A percentile compares a stretch with the other conserved stretches of the same genome.
phyloP scores from a whole-genome alignment of 106 monocot species.

The Amphibolis antarctica region DNA sequence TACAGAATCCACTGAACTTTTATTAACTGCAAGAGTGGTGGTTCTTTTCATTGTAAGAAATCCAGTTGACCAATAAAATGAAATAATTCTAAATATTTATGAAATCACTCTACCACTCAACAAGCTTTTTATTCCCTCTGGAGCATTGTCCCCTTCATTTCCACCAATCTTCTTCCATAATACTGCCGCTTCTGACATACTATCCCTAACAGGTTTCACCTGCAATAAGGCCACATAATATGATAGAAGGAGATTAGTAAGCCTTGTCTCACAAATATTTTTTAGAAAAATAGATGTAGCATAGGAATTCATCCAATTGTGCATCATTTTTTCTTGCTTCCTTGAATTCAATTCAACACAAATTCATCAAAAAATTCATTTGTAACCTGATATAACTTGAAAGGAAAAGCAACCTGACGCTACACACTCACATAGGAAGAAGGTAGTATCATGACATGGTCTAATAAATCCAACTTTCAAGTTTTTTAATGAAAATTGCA shows the following conservation, averaged over 20 bases:
- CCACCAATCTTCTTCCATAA: constrained; percentile 64
- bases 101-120: background rate
- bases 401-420: too few species aligned
- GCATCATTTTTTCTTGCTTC: too few species aligned
- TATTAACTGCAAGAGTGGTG: constrained; percentile 26
- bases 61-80: background rate
- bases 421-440: too few species aligned
- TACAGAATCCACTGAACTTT: constrained; percentile 29
- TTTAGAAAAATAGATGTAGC: too few species aligned
- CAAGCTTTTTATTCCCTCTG: constrained; percentile 5
- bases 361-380: too few species aligned
- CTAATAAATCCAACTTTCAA: background rate
- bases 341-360: too few species aligned
- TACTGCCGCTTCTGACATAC: constrained; percentile 57
- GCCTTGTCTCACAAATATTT: too few species aligned
- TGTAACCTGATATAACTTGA: too few species aligned
- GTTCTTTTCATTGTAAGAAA: background rate
- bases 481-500: background rate
- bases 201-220: constrained; percentile 96
- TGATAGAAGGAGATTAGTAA: background rate
- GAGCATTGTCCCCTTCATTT: constrained; percentile 25
- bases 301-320: too few species aligned
- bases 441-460: too few species aligned
- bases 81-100: background rate
- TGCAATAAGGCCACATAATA: constrained; percentile 11